A percentile compares a stretch with the other conserved stretches of the same genome.
Evolutionary conservation across 306 rosid species (phyloP).

Genomic region (Sechiopsis laciniata): DNA sequence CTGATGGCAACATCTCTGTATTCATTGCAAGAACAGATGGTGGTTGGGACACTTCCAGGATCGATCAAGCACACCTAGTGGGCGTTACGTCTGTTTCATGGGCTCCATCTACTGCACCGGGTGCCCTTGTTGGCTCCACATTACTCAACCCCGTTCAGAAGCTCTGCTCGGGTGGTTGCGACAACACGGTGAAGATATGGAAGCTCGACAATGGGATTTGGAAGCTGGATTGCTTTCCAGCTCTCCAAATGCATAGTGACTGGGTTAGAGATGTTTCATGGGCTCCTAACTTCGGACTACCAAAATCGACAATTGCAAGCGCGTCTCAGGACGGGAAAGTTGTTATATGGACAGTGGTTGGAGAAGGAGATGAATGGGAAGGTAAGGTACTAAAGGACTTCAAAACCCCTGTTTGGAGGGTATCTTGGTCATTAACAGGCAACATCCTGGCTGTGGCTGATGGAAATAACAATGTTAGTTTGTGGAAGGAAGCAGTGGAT

Average conservation of each 20-base stretch:
- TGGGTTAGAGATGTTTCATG: constrained; percentile 89
- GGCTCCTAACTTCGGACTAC: constrained; percentile 87
- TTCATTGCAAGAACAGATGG: constrained; percentile 64
- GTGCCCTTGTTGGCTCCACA: constrained; percentile 65
- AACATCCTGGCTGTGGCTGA: constrained; percentile 81
- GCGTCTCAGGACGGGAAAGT: constrained; percentile 77
- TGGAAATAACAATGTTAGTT: constrained; percentile 64
- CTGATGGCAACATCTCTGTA: constrained; percentile 77
- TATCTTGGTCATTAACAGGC: constrained; percentile 84
- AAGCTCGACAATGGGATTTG: constrained; percentile 54
- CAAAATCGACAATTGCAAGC: constrained; percentile 73
- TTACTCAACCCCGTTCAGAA: constrained; percentile 74
- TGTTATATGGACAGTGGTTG: constrained; percentile 67
- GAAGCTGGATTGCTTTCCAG: constrained; percentile 87
- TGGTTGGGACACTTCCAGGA: constrained; percentile 71
- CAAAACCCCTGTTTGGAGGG: constrained; percentile 73
- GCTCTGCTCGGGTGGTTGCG: constrained; percentile 90
- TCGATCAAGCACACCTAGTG: constrained; percentile 75
- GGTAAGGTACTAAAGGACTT: constrained; percentile 68
- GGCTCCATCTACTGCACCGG: constrained; percentile 77
- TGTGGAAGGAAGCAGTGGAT: constrained; percentile 85
- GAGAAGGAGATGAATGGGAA: constrained; percentile 79
- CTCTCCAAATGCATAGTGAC: constrained; percentile 73
- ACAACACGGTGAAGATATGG: constrained; percentile 76
- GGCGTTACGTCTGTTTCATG: constrained; percentile 93